Conservation (phyloP, 148 eudicot species). For the Amaranthus cruentus region DNA sequence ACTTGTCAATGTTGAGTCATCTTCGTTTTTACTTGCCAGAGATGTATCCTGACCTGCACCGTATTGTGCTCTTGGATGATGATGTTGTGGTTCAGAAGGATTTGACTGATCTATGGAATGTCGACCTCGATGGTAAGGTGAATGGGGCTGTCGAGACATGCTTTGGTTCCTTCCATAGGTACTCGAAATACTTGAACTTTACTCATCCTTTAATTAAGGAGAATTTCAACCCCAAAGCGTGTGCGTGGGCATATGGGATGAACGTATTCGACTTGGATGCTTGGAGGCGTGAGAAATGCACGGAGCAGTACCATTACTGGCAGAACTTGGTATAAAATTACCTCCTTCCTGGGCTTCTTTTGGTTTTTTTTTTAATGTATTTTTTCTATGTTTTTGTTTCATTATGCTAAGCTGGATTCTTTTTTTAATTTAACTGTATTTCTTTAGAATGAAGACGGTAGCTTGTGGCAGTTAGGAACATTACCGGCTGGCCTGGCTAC, state of each 20-base stretch:
- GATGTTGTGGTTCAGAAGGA: conserved; percentile 98
- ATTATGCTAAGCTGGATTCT: conserved; percentile 4
- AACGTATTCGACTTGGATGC: conserved; percentile 87
- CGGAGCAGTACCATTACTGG: conserved; percentile 84
- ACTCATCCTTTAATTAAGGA: conserved; percentile 81
- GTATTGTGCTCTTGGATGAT: conserved; percentile 78
- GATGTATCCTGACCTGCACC: conserved; percentile 77
- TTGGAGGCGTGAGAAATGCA: conserved; percentile 83
- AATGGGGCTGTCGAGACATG: conserved; percentile 88
- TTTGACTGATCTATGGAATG: conserved; percentile 78
- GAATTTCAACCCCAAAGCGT: conserved; percentile 72
- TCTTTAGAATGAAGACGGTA: conserved; percentile 63
- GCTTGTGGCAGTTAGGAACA: conserved; percentile 67
- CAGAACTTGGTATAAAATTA: conserved; percentile 59
- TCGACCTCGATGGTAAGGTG: conserved; percentile 80
- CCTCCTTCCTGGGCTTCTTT: background rate
- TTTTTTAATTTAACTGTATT: background rate
- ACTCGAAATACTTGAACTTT: conserved; percentile 78
- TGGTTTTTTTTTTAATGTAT: background rate
- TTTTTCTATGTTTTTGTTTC: background rate
- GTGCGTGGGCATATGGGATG: conserved; percentile 96
- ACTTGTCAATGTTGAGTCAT: conserved; percentile 79
- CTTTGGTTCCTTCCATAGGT: conserved; percentile 88
- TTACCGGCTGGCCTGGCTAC: conserved; percentile 77
- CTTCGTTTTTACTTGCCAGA: conserved; percentile 89